phyloP scores from a whole-genome alignment of 306 rosid genomes.

The Canavalia gladiata region DNA sequence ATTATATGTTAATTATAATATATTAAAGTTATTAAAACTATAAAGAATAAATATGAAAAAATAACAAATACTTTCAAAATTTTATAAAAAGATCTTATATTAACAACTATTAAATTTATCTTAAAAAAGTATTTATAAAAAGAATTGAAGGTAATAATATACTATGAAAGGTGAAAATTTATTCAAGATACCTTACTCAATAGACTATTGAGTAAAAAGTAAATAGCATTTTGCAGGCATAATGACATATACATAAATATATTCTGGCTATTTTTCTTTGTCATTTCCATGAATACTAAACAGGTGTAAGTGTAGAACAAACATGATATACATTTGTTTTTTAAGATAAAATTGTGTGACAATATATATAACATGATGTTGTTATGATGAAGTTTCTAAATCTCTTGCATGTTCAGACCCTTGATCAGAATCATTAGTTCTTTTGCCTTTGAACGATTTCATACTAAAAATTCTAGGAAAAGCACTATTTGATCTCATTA shows the following conservation, averaged over 20 bases:
- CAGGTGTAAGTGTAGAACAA: not conserved
- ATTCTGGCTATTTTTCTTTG: not conserved
- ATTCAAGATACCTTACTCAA: not conserved
- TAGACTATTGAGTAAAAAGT: not conserved
- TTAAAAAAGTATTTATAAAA: too few relatives aligned
- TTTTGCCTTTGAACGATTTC: conserved; percentile 60
- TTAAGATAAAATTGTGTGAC: not conserved
- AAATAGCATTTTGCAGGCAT: not conserved
- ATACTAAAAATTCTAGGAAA: conserved; percentile 65
- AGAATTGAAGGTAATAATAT: too few relatives aligned
- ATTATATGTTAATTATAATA: too few relatives aligned
- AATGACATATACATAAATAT: not conserved
- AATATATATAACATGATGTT: conserved; percentile 2
- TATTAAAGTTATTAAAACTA: too few relatives aligned
- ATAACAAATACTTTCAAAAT: too few relatives aligned
- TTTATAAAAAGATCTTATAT: too few relatives aligned
- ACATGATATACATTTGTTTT: conserved; percentile 6
- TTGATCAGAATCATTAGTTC: conserved; percentile 60
- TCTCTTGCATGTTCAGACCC: conserved; percentile 62
- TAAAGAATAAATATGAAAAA: too few relatives aligned
- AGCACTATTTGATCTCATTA: conserved; percentile 85
- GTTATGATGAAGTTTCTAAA: conserved; percentile 49
- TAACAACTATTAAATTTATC: too few relatives aligned
- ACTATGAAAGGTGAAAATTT: not conserved
- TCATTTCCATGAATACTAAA: not conserved